phyloP scores from a whole-genome alignment of 371 early-diverging fungal species.

The Lichtheimia ornata region DNA sequence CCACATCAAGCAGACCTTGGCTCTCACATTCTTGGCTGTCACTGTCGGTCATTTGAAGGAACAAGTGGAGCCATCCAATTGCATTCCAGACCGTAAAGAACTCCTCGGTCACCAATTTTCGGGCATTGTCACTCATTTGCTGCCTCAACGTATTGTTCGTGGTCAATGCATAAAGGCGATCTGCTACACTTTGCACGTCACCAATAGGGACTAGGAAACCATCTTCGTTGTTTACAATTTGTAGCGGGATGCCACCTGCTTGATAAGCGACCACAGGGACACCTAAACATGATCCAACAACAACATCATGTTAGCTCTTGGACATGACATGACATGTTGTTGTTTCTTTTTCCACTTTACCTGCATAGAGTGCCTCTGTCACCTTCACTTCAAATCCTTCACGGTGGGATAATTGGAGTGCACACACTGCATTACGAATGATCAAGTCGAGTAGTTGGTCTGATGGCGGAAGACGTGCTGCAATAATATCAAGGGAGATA shows the following conservation, averaged over 20 bases:
- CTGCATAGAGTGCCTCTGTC: conserved; percentile 79
- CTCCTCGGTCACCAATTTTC: conserved; percentile 55
- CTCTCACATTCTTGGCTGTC: conserved; percentile 18
- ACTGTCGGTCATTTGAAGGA: conserved; percentile 50
- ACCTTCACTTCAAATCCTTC: conserved; percentile 93
- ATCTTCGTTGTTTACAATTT: conserved; percentile 63
- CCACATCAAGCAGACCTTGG: conserved; percentile 19
- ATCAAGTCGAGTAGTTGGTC: conserved; percentile 83
- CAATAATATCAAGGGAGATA: conserved; percentile 61
- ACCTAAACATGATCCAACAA: background rate
- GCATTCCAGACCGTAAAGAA: conserved; percentile 71
- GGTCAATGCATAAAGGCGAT: conserved; percentile 30
- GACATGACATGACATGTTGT: no score
- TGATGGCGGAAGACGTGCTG: conserved; percentile 70
- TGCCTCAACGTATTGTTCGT: conserved; percentile 30
- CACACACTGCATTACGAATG: conserved; percentile 66
- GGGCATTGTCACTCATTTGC: conserved; percentile 47
- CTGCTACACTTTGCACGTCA: conserved; percentile 58
- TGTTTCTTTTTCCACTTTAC: conserved; percentile 1
- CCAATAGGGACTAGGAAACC: conserved; percentile 74
- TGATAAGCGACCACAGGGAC: conserved; percentile 66
- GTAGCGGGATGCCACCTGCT: conserved; percentile 85
- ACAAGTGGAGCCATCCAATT: conserved; percentile 68
- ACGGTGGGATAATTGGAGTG: conserved; percentile 78
- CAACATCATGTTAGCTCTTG: no score